Evolutionary conservation across 2,329 filamentous ascomycete genomes (phyloP).

Genomic region (Coniochaeta hoffmannii): DNA sequence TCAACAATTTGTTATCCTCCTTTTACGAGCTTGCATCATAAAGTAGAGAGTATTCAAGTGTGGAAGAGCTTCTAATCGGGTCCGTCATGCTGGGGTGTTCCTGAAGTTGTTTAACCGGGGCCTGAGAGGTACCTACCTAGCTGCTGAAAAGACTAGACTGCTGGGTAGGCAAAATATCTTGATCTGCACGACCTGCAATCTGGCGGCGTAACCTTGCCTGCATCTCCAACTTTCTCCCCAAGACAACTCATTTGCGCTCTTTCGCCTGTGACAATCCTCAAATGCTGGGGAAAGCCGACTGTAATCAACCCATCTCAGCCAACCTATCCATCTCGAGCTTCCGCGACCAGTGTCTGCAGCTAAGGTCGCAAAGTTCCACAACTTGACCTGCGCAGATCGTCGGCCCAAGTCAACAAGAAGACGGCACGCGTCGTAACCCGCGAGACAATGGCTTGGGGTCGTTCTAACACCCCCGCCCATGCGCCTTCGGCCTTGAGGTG

Average conservation of each 20-base stretch:
- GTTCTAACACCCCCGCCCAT: neutral
- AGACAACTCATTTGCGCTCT: neutral
- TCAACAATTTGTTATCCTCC: too few relatives aligned
- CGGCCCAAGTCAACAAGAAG: too few relatives aligned
- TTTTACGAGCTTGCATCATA: neutral
- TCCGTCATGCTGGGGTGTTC: too few relatives aligned
- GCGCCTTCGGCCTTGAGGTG: constrained; percentile 4
- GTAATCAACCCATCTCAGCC: too few relatives aligned
- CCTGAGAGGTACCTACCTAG: too few relatives aligned
- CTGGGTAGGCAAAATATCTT: neutral
- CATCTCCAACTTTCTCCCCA: neutral
- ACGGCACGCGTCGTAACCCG: neutral
- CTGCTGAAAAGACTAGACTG: too few relatives aligned
- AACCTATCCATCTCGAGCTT: too few relatives aligned
- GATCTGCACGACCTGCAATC: neutral
- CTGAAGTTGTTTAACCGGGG: too few relatives aligned
- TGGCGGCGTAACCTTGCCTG: neutral
- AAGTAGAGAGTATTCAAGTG: neutral
- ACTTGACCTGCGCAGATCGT: neutral
- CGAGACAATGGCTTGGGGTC: constrained; percentile 1
- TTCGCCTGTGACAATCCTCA: neutral
- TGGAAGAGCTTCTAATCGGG: too few relatives aligned
- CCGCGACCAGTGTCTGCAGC: too few relatives aligned
- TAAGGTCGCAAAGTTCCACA: neutral
- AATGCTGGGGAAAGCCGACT: too few relatives aligned